A percentile compares a stretch with the other conserved stretches of the same genome.
phyloP scores from a whole-genome alignment of 176 grass and related monocot species.

The Hordeum marinum region DNA sequence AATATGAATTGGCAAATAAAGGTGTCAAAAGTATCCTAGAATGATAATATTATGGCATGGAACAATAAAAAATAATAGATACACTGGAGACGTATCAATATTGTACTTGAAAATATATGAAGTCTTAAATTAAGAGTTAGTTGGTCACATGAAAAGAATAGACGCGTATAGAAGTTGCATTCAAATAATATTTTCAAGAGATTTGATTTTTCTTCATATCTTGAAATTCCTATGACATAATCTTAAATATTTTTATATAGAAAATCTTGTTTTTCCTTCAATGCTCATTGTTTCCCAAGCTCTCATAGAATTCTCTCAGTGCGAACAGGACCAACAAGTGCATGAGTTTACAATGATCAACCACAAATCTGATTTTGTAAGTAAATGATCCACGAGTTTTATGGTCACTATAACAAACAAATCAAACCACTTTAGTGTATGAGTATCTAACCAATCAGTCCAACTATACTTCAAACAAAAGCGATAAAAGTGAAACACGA shows the following conservation, averaged over 20 bases:
- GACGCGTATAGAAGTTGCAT: neutral
- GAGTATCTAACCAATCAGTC: neutral
- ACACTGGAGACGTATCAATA: no score
- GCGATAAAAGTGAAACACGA: neutral
- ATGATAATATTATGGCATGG: no score
- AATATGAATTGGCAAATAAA: no score
- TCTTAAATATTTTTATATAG: no score
- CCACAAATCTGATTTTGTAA: neutral
- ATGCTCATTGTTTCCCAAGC: neutral
- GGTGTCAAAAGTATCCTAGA: no score
- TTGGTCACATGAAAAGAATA: neutral
- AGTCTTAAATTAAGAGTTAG: neutral
- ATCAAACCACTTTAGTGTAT: neutral
- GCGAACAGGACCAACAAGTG: neutral
- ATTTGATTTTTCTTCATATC: neutral
- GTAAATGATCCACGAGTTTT: no score
- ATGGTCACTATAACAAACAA: no score
- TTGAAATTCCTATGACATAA: neutral
- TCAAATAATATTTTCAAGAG: neutral
- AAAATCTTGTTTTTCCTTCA: no score
- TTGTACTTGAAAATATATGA: neutral
- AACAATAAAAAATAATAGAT: no score
- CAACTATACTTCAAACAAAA: neutral
- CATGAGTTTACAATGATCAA: neutral
- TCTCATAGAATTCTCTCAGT: neutral